phyloP scores from a whole-genome alignment of 441 rosid genomes.

The Metrosideros polymorpha region DNA sequence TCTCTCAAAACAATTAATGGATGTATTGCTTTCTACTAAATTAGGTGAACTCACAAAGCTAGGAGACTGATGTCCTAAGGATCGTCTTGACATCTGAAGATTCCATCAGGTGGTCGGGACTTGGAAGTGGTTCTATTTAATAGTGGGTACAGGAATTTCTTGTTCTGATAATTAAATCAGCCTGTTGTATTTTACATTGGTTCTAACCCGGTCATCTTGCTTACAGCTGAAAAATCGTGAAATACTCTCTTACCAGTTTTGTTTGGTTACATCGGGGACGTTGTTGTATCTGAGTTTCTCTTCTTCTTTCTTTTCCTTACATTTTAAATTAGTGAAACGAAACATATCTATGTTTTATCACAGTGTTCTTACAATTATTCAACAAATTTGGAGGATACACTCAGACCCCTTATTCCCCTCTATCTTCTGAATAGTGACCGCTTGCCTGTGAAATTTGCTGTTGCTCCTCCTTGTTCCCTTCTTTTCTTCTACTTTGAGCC shows the following conservation, averaged over 20 bases:
- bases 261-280: neutral
- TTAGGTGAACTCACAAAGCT: neutral
- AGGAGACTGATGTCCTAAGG: neutral
- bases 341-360: neutral
- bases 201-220: neutral
- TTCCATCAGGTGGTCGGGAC: neutral
- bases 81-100: neutral
- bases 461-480: neutral
- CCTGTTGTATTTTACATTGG: neutral
- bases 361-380: neutral
- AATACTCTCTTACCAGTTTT: neutral
- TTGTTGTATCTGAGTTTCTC: neutral
- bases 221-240: neutral
- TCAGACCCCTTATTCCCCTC: rapidly evolving
- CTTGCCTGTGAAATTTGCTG: neutral
- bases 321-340: neutral
- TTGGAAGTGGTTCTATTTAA: neutral
- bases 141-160: neutral
- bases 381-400: neutral
- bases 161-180: neutral
- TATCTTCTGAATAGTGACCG: neutral
- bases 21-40: neutral
- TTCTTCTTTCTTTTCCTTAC: neutral
- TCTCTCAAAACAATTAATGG: neutral
- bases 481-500: neutral